phyloP scores from a whole-genome alignment of 2,329 filamentous ascomycete genomes.

The Lachnellula hyalina region DNA sequence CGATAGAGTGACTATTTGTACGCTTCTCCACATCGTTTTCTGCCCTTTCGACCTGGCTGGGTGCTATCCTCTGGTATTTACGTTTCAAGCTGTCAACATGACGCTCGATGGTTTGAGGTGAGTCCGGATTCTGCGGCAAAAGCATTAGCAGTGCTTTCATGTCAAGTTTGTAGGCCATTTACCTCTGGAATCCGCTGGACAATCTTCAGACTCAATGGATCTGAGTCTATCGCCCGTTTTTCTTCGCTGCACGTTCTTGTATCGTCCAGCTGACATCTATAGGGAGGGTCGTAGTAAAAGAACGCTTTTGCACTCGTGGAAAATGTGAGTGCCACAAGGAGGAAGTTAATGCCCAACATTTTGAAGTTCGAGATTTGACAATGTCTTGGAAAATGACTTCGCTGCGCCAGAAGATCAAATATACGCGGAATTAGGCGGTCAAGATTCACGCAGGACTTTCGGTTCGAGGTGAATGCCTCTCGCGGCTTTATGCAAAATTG shows the following conservation, averaged over 20 bases:
- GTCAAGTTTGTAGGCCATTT: background rate
- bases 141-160: background rate
- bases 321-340: conserved; percentile 13
- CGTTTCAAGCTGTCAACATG: conserved; percentile 19
- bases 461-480: no score
- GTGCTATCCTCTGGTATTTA: conserved; percentile 20
- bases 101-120: conserved; percentile 15
- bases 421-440: no score
- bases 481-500: no score
- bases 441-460: no score
- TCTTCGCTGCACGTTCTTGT: conserved; percentile 1
- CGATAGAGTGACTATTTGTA: conserved; percentile 20
- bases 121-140: conserved; percentile 3
- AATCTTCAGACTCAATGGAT: conserved; percentile 11
- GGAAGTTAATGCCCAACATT: conserved; percentile 17
- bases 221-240: conserved; percentile 6
- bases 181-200: conserved; percentile 18
- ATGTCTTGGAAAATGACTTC: no score
- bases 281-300: conserved; percentile 23
- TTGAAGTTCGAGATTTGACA: background rate
- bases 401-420: no score
- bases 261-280: conserved; percentile 18
- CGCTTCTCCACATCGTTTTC: conserved; percentile 14
- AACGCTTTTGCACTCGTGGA: conserved; percentile 20
- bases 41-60: conserved; percentile 3